Evolutionary conservation across 345 rosid species (phyloP).

Genomic region (Boechera retrofracta): DNA sequence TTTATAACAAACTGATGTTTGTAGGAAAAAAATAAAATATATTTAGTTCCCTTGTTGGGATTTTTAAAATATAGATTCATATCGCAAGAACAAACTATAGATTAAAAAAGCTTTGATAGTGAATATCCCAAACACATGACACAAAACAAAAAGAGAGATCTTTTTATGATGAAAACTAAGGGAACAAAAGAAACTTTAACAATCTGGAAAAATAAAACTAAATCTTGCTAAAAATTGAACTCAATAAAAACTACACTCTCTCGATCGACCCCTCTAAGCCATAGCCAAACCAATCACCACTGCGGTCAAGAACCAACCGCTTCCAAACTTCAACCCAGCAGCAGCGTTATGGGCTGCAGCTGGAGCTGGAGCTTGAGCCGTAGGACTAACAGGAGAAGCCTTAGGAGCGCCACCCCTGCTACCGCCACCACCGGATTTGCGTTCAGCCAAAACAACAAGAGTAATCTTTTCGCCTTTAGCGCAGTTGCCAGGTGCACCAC

Average conservation of each 20-base stretch:
- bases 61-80: not conserved
- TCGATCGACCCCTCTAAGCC: constrained; percentile 23
- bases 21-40: not conserved
- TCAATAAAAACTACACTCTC: constrained; percentile 5
- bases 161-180: constrained; percentile 3
- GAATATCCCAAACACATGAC: constrained; percentile 25
- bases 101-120: constrained; percentile 9
- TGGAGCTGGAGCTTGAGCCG: constrained; percentile 8
- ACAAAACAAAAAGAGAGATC: constrained; percentile 9
- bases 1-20: not conserved
- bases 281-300: constrained; percentile 31
- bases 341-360: constrained; percentile 34
- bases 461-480: constrained; percentile 57
- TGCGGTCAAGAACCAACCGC: constrained; percentile 9
- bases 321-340: constrained; percentile 8
- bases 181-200: constrained; percentile 13
- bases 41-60: not conserved
- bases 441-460: constrained; percentile 55
- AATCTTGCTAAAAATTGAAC: constrained; percentile 13
- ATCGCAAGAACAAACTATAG: not conserved
- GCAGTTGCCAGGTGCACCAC: constrained; percentile 60
- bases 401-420: not conserved
- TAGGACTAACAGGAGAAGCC: constrained; percentile 16
- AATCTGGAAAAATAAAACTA: constrained; percentile 14
- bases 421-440: constrained; percentile 26